Conservation (phyloP, 345 rosid genomes). For the Psidium guajava region DNA sequence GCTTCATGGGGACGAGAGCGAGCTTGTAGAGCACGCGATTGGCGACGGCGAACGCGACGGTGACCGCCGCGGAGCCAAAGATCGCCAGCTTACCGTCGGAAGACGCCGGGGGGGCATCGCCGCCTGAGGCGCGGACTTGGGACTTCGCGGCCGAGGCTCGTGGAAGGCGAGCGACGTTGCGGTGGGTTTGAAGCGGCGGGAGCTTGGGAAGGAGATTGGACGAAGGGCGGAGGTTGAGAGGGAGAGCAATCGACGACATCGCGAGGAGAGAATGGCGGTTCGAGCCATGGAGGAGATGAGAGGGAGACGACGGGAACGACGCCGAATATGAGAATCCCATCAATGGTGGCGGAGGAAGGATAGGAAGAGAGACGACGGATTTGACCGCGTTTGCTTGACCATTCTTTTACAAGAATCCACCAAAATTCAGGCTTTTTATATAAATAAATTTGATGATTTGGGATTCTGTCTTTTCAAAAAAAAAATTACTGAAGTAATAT, state of each 20-base stretch:
- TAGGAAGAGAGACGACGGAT: not conserved
- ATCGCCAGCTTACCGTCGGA: constrained; percentile 18
- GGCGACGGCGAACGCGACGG: constrained; percentile 48
- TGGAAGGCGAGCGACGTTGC: not conserved
- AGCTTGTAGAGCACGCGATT: constrained; percentile 94
- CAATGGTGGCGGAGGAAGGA: not conserved
- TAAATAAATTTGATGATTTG: too few species aligned
- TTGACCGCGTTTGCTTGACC: not conserved
- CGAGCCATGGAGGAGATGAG: not conserved
- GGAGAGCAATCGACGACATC: not conserved
- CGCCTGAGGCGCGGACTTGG: not conserved
- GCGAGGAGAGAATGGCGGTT: not conserved
- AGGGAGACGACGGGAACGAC: not conserved
- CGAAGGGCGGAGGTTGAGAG: not conserved
- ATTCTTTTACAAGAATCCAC: too few species aligned
- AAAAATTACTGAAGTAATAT: too few species aligned
- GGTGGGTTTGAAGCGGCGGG: not conserved
- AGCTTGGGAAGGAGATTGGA: not conserved
- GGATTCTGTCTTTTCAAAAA: too few species aligned
- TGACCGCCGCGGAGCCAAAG: constrained; percentile 25
- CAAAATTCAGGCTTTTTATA: too few species aligned
- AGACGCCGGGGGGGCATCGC: not conserved
- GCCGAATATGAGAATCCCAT: constrained; percentile 1
- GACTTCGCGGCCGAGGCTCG: not conserved
- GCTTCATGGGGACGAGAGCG: constrained; percentile 86